Percentiles rank a stretch among this genome's conserved stretches.
These are phyloP conservation scores for Solanum medicagineum DNA, from an alignment of 257 asterid species.

Conservation along the genomic window DNA sequence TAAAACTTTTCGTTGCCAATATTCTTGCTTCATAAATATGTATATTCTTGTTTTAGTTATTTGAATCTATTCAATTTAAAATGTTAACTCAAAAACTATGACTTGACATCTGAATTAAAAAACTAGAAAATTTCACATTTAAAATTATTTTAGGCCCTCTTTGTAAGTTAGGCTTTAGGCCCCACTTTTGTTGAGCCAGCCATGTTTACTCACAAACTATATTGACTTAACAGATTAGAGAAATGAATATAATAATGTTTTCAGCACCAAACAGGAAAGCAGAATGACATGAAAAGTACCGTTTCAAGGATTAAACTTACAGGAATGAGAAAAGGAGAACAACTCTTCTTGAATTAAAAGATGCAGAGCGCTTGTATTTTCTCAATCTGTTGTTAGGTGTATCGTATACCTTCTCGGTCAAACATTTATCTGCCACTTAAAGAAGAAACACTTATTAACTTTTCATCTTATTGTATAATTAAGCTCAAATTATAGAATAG, in stretches of 20 bases:
- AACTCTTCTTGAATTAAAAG: constrained; percentile 88
- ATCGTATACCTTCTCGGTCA: constrained; percentile 45
- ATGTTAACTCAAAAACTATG: not conserved
- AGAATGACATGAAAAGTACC: not conserved
- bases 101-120: not conserved
- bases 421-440: constrained; percentile 29
- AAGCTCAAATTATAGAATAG: not conserved
- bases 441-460: constrained; percentile 3
- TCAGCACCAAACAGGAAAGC: not conserved
- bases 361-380: constrained; percentile 77
- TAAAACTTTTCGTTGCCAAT: not conserved
- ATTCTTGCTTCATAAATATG: not conserved
- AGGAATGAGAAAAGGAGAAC: constrained; percentile 76
- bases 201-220: not conserved
- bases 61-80: not conserved
- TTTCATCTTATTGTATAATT: not conserved
- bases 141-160: not conserved
- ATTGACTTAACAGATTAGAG: not conserved
- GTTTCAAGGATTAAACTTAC: constrained; percentile 33
- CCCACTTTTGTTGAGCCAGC: not conserved
- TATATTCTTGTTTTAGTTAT: not conserved
- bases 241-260: not conserved
- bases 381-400: constrained; percentile 49
- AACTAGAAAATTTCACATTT: too few species aligned
- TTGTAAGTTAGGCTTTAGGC: not conserved